phyloP scores from a whole-genome alignment of 2,329 filamentous ascomycete species.

The Colletotrichum tofieldiae region DNA sequence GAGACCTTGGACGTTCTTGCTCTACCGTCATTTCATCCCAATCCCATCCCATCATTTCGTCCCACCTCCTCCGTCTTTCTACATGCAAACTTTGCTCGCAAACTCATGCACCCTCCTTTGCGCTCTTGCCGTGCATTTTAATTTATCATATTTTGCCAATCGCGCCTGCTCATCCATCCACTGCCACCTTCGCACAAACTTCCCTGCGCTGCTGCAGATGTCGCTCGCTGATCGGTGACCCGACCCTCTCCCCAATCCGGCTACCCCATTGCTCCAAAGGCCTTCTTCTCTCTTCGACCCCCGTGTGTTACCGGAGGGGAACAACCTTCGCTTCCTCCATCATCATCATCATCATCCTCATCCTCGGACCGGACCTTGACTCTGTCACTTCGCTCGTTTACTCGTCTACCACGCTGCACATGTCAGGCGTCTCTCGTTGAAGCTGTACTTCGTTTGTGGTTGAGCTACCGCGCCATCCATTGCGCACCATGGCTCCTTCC shows the following conservation, averaged over 20 bases:
- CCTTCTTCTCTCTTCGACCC: conserved; percentile 2
- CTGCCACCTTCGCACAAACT: conserved; percentile 3
- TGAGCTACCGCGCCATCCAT: conserved; percentile 22
- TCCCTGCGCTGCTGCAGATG: conserved; percentile 16
- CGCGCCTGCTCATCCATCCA: not conserved
- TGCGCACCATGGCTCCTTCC: conserved; percentile 68
- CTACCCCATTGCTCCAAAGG: not conserved
- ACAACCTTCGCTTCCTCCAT: not conserved
- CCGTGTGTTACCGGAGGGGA: not conserved
- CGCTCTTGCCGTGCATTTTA: not conserved
- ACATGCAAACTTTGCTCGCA: conserved; percentile 8
- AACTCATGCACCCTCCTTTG: conserved; percentile 3
- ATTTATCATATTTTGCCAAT: conserved; percentile 2
- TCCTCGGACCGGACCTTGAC: not conserved
- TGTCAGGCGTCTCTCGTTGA: conserved; percentile 9
- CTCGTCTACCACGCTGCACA: conserved; percentile 3
- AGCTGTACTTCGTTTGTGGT: conserved; percentile 14
- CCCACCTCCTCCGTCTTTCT: not conserved
- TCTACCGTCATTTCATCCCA: conserved; percentile 12
- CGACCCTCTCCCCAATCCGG: not conserved
- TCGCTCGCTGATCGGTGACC: conserved; percentile 30
- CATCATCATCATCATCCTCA: not conserved
- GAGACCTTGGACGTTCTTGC: not conserved
- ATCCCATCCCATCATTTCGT: conserved; percentile 12
- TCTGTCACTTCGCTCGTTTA: not conserved